Evolutionary conservation across 345 rosid genomes (phyloP), one percentile per base, ranked within the genome.

Genomic region (Theobroma cacao): DNA sequence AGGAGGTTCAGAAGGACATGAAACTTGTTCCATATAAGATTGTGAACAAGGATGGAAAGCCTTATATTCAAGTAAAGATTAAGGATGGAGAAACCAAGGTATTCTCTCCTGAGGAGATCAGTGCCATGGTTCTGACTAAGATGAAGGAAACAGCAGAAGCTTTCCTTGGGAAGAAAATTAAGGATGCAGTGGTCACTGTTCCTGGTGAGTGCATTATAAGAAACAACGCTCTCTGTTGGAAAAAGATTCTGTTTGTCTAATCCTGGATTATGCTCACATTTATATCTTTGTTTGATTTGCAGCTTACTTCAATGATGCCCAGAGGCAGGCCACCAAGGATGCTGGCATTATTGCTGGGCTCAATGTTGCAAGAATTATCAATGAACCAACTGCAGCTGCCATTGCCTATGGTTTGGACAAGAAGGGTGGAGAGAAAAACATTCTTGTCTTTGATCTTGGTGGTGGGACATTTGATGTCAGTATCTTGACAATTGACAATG

Each of bases 91-190:
- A 95, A 82, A 92, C 96, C 66, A 95, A 95, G 87, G 96, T 92
- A 56, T 93, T 95, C 89, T 89, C 93, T 78, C 99, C 98, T 53
- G 99, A 95, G 84, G 99, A 95, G 84, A 73, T 95, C 74, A 95
- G 99, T 73, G 99, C 99, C 47, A 95, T 93, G 99, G 18, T 95
- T 69, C 72, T 95, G 80, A 90, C 74, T 15, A 95, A 95, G 90
- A 95, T 93, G 98, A 95, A 95, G 91, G 98, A 95, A 87, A 95
- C 98, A 14, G 98, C 98, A 0, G 97, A 95, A 76, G 97, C 99
- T 15, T 95, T 88, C 91, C 96, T 93, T 72, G 99, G 99, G n/a
- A 95, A 95, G 91, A 93, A 95, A 81, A 95, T 95, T 79, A 95
- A 90, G 91, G 99, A 95, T 80, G 98, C 98, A 17, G 99, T 95